Evolutionary conservation across 2,329 filamentous ascomycete species (phyloP).

Genomic region (Colletotrichum destructivum): DNA sequence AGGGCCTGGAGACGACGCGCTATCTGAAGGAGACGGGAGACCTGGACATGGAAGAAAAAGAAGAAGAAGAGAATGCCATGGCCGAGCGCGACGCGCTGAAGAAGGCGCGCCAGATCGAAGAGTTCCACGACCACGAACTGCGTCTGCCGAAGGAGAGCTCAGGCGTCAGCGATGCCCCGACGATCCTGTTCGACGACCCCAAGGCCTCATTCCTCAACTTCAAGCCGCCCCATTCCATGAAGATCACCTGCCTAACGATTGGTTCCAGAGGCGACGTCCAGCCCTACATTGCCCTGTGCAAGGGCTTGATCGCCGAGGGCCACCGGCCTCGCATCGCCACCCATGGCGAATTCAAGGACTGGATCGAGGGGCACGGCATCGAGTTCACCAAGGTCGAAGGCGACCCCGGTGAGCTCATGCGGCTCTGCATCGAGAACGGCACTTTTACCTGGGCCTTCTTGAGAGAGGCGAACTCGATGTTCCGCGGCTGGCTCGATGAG

Average conservation of each 20-base stretch:
- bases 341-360: slow-evolving; percentile 88
- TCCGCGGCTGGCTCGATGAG: slow-evolving; percentile 95
- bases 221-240: slow-evolving; percentile 84
- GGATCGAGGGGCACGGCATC: slow-evolving; percentile 94
- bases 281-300: slow-evolving; percentile 96
- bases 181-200: slow-evolving; percentile 91
- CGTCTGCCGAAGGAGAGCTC: slow-evolving; percentile 64
- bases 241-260: slow-evolving; percentile 94
- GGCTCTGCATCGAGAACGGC: slow-evolving; percentile 94
- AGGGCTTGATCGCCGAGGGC: slow-evolving; percentile 88
- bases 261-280: slow-evolving; percentile 97
- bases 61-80: slow-evolving; percentile 81
- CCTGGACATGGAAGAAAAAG: slow-evolving; percentile 77
- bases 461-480: slow-evolving; percentile 87
- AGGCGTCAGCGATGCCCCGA: slow-evolving; percentile 71
- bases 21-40: slow-evolving; percentile 80
- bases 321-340: slow-evolving; percentile 92
- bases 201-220: slow-evolving; percentile 91
- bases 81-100: slow-evolving; percentile 87
- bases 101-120: slow-evolving; percentile 73
- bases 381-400: slow-evolving; percentile 91
- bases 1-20: slow-evolving; percentile 80
- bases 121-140: slow-evolving; percentile 66
- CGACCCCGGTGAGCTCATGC: slow-evolving; percentile 94
- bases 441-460: slow-evolving; percentile 97